Evolutionary conservation across 371 early-diverging fungal genomes (phyloP), one percentile per base, ranked within the genome.

Genomic region (Syncephalastrum monosporum): DNA sequence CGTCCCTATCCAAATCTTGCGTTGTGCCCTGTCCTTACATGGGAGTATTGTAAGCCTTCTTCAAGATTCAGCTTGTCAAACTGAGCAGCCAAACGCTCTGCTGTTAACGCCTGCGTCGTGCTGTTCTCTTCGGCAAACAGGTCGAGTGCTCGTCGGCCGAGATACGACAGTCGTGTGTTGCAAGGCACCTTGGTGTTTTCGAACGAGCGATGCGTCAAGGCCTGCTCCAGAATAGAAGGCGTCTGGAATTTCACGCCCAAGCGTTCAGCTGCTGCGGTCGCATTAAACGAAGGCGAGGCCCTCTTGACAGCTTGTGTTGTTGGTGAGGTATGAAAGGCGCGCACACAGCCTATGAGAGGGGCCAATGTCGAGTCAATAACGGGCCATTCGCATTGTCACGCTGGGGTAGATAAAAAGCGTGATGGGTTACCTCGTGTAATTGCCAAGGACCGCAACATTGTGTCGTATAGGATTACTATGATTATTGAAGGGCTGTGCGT

Each of bases 171-270:
- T 55, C 82, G 82, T 65, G 88, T 90, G 64, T 89, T 91, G 50
- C 81, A 74, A 50, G 82, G 81, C 3, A 75, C 68, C 43, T 57
- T 74, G 23, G 81, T 85, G 45, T 87, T 83, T 55, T 79, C 72
- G 57, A 67, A 86, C 8, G 91, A 89, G 68, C 80, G 82, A 66
- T 92, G 91, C 19, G 91, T 91, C 55, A 90, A 64, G 14, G 87
- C 85, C 52, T 81, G 88, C 55, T 72, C 66, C 63, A 88, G 74
- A 42, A 82, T 67, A 10, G 47, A 43, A 7, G 72, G 59, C 51
- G 81, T 77, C 19, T 68, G 69, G 53, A 88, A 75, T 44, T 66
- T 57, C n/a, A 82, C 44, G 42, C 72, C 72, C 7, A 82, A 54
- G 14, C 46, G 57, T n/a, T 54, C 41, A 14, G 59, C 56, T 21